Base-by-base conservation (phyloP, 2,329 filamentous ascomycete genomes). In the Exophiala sideris region DNA sequence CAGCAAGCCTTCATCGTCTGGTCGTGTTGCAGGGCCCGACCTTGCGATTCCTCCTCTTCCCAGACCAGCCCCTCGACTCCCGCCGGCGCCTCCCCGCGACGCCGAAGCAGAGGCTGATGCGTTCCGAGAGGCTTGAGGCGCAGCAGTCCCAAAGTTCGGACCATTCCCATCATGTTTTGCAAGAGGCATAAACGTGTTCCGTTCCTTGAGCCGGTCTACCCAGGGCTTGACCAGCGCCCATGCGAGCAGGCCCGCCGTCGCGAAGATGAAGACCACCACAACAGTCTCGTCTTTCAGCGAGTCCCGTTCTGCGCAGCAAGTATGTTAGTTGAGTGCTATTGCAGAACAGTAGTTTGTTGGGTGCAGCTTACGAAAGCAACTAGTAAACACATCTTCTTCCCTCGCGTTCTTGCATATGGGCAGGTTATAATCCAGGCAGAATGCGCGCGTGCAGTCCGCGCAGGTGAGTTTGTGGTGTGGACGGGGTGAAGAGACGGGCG, bases 251-350 rank as follows among this genome's bases (percentile, higher is more conserved):
- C 81, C 79, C 7, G 79, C 76, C 2, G 84, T 87, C 29, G 82
- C 80, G 55, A 83, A 72, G 39, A 87, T 84, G 65, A 87, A 87
- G 21, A 85, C 78, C 55, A 82, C 80, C 1, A 87, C 84, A 2
- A 87, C 81, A 1, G 80, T 77, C 66, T 85, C 75, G 61, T 87
- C 84, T 65, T 87, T 87, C 14, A 78, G 74, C n/a, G 82, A 85
- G 66, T 87, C 84, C 51, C 84, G 73, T 65, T 87, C 80, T 82
- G 41, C 5, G 24, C 16, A 18, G 16, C 16, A 18, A 48, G 16
- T 24, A 14, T 47, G 33, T 29, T 39, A 48, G 21, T 33, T 18
- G 16, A 18, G 16, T 18, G 16, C 16, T 18, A 18, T 18, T 18
- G 16, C 16, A 18, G 16, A 18, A 18, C 16, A 18, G 14, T 44